Conservation (phyloP, 2,329 filamentous ascomycete genomes). For the Botrytis hyacinthi region DNA sequence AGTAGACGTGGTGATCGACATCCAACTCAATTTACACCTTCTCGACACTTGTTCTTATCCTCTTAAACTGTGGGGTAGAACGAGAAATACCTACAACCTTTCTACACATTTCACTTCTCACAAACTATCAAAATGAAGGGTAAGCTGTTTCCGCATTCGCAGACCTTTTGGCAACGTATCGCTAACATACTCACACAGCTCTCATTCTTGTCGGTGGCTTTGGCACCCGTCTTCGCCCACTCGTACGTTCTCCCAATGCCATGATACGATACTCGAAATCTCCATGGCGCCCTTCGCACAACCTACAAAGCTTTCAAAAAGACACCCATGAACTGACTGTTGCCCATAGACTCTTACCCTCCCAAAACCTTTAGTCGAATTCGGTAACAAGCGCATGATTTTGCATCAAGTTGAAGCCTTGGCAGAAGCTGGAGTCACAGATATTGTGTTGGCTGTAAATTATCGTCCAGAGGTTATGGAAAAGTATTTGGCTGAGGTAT, state of each 20-base stretch:
- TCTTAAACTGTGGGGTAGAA: conserved; percentile 25
- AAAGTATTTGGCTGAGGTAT: conserved; percentile 81
- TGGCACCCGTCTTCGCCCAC: conserved; percentile 92
- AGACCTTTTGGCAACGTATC: not conserved
- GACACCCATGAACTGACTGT: conserved; percentile 31
- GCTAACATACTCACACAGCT: conserved; percentile 52
- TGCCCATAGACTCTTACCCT: conserved; percentile 79
- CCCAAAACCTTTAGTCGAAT: conserved; percentile 96
- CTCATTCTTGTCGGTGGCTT: conserved; percentile 99
- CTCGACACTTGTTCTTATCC: conserved; percentile 2
- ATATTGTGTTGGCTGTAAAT: conserved; percentile 98
- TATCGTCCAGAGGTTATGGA: conserved; percentile 99
- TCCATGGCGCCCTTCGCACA: conserved; percentile 21
- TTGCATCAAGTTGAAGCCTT: conserved; percentile 95
- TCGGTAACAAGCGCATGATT: conserved; percentile 99
- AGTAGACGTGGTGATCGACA: not conserved
- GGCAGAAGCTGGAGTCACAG: conserved; percentile 88
- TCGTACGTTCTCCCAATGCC: conserved; percentile 60
- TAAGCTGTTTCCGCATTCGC: conserved; percentile 22
- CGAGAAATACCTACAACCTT: conserved; percentile 3
- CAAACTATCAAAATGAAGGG: conserved; percentile 38
- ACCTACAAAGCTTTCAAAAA: conserved; percentile 20
- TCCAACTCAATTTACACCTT: not conserved
- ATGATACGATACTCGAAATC: conserved; percentile 24
- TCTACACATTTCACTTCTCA: conserved; percentile 21